Base-by-base conservation (phyloP, 345 rosid species). In the Geranium rotundifolium region DNA sequence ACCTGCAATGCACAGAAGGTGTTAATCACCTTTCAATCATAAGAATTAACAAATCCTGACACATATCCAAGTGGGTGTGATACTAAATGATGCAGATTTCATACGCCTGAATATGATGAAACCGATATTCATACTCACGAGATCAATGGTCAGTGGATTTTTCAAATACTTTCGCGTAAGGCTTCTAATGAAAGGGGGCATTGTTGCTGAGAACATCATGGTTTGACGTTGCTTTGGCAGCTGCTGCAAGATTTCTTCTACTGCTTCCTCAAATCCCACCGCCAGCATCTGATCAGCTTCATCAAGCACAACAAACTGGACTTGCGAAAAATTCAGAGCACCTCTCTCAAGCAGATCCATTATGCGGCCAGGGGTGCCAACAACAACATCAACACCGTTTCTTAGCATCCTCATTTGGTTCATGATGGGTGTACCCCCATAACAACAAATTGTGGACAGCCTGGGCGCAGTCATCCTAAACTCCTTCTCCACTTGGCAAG, bases 241-340 rank as follows among this genome's bases (percentile, higher is more conserved):
- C 55, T 65, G 79, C 23, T 78, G 69, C 69, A 95, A 79, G 61
- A 95, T 90, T 7, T 79, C 72, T 69, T 95, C 96, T 4, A 95
- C 90, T 69, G 80, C 99, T 70, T 95, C 99, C 0, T 86, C 97
- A 72, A 95, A 95, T 19, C 97, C 97, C 68, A 95, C 87, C 17
- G 84, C 84, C 76, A 95, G 99, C 99, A 90, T 95, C 85, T 90
- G 96, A 78, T 95, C 99, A 67, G 97, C 95, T 79, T 95, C 99
- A 75, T 95, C 99, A 50, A 95, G 73, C 73, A 95, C 89, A 57
- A 88, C 74, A 77, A 82, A 84, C 79, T 95, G 85, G 71, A 95
- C 86, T 69, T 88, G 92, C 0, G 89, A 79, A 39, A 95, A 77
- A 63, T 75, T 79, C 67, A 95, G 68, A 64, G 95, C 71, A 64